Evolutionary conservation across 768 basidiomycete species (phyloP).

Genomic region (Psilocybe cubensis): DNA sequence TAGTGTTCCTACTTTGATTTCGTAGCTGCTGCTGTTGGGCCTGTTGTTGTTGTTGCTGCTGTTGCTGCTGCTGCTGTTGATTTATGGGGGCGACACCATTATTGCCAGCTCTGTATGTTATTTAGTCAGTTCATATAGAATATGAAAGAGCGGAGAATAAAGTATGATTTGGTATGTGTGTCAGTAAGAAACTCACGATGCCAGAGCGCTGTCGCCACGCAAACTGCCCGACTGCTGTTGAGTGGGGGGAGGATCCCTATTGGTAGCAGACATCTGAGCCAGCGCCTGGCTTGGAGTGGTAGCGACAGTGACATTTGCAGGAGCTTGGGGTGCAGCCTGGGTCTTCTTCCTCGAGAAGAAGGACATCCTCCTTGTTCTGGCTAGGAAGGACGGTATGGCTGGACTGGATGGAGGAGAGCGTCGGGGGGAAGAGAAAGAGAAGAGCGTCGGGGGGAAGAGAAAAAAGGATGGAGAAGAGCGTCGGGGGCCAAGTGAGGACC

Average conservation of each 20-base stretch:
- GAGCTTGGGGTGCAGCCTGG: slow-evolving; percentile 48
- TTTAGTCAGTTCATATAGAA: background rate
- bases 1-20: slow-evolving; percentile 36
- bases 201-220: slow-evolving; percentile 27
- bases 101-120: slow-evolving; percentile 21
- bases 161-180: background rate
- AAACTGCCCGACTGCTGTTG: slow-evolving; percentile 33
- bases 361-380: slow-evolving; percentile 81
- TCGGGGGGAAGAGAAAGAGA: background rate
- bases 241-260: slow-evolving; percentile 28
- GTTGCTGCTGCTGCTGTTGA: slow-evolving; percentile 29
- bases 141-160: background rate
- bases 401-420: slow-evolving; percentile 26
- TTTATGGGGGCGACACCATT: slow-evolving; percentile 22
- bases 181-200: slow-evolving; percentile 21
- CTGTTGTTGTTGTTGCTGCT: slow-evolving; percentile 31
- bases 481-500: background rate
- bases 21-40: slow-evolving; percentile 45
- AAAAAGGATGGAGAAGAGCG: background rate
- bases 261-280: slow-evolving; percentile 47
- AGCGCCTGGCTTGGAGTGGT: slow-evolving; percentile 73
- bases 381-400: slow-evolving; percentile 74
- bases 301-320: slow-evolving; percentile 55
- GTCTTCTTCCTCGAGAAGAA: slow-evolving; percentile 93
- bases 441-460: slow-evolving; percentile 6